Evolutionary conservation across 345 rosid genomes (phyloP), one percentile per base, ranked within the genome.

Genomic region (Noccaea caerulescens): DNA sequence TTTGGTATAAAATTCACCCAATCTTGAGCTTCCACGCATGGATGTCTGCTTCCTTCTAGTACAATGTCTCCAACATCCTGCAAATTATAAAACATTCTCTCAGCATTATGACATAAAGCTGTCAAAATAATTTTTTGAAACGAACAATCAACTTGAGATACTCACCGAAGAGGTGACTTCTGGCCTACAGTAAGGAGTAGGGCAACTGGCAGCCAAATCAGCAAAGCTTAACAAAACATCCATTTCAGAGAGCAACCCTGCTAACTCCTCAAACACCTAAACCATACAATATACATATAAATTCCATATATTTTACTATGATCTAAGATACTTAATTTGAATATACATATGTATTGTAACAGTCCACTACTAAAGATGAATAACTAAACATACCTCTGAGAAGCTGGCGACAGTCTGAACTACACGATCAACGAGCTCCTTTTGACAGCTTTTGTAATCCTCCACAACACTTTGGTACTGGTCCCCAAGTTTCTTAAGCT

Each of bases 1-100:
- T 94, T 94, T 63, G 98, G 99, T 84, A 94, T 94, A 78, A 94
- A 91, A 81, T 91, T 94, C 79, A 91, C 96, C 98, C 98, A 94
- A 59, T 94, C 96, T 72, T 94, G 98, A 71, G 99, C 98, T 82
- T 91, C 99, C 69, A 91, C 98, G 65, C 99, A 94, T 36, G 99
- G 99, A 80, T 94, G 99, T 72, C 99, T 80, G 68, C 98, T 84
- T 68, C 95, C 96, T 89, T 84, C 89, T 77, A 94, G 74, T 66
- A 94, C 72, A 63, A 94, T 87, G 70, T 89, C 89, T 44, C 98
- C 98, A 36, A 68, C 85, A 76, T 88, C 93, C 99, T 94, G 66
- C 79, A 44, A 63, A 41, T 68, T 32, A 52, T 63, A 69, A 64
- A 63, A 75, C 41, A 25, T 18, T 4, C 59, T 51, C 39, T 41